Base-by-base conservation (phyloP, 2,329 filamentous ascomycete genomes). In the Sporothrix schenckii region DNA sequence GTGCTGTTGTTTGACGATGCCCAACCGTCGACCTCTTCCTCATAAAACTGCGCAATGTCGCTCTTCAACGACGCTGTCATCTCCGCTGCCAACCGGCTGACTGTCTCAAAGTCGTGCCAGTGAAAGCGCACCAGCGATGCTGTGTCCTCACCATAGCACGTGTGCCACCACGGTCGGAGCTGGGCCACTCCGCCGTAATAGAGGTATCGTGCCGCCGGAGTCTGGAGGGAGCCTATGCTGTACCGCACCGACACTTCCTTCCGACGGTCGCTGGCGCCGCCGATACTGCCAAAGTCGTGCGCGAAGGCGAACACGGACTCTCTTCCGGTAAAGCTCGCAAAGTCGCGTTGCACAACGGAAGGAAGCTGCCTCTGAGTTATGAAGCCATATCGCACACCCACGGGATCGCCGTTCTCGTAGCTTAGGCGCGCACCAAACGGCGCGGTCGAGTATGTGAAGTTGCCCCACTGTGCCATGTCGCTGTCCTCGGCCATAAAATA, bases 291-390 rank as follows among this genome's bases (percentile, higher is more conserved):
- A 10, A 92, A 90, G 5, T 84, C 83, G 75, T 90, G 90, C 16
- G 88, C 84, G 77, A 94, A 95, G 0, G 92, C 92, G 80, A 95
- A 94, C 3, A 94, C 89, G 0, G 92, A 92, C 77, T 94, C 91
- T 41, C 92, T 85, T 66, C 94, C 89, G 83, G 91, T 90, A 72
- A 94, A 91, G 7, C 83, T 80, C 3, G 92, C 87, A 79, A 89
- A 94, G 0, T 81, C 79, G n/a, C 80, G 79, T 75, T 95, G 92
- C 19, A 90, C 83, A 44, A 82, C 77, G 75, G 94, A 90, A 68
- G 84, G 82, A n/a, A 94, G 79, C 1, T 83, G 85, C 3, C 89
- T 87, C 13, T 85, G 88, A 70, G 83, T 82, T 2, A 91, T 86
- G 78, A 94, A 94, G 0, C 83, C 81, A 72, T 87, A 86, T 66